These are phyloP conservation scores for Xylaria sp. DNA, from an alignment of 2,329 filamentous ascomycete species.

Conservation along the genomic window DNA sequence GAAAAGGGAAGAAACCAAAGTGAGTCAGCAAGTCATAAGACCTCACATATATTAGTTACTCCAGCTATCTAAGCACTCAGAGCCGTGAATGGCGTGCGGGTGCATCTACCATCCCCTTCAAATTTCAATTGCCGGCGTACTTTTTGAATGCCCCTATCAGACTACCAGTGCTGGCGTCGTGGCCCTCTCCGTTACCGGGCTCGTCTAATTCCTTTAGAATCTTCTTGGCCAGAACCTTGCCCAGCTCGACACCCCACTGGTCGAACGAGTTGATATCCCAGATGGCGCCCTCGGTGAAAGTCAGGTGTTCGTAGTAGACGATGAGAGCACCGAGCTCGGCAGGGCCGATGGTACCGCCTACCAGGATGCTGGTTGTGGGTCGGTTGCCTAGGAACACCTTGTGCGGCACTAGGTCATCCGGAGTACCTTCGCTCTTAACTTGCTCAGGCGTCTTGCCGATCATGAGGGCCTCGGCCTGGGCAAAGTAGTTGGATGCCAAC, in stretches of 20 bases:
- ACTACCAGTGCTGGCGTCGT: constrained; percentile 89
- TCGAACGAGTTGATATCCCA: constrained; percentile 99
- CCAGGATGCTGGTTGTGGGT: constrained; percentile 92
- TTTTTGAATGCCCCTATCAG: constrained; percentile 94
- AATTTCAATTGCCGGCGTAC: constrained; percentile 62
- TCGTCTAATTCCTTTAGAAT: constrained; percentile 87
- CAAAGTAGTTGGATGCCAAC: constrained; percentile 92
- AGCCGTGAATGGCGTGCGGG: constrained; percentile 32
- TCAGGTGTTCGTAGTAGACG: constrained; percentile 98
- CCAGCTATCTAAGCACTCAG: constrained; percentile 15
- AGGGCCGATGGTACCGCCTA: constrained; percentile 91
- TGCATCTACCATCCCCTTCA: constrained; percentile 16
- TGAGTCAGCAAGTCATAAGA: neutral
- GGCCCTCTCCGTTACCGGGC: constrained; percentile 73
- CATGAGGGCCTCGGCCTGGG: constrained; percentile 89
- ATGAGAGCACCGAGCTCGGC: constrained; percentile 94
- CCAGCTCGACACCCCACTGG: constrained; percentile 99
- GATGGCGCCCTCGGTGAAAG: constrained; percentile 95
- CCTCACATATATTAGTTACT: neutral
- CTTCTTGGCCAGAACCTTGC: constrained; percentile 95
- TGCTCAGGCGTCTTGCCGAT: constrained; percentile 86
- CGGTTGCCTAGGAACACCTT: constrained; percentile 99
- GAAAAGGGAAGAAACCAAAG: neutral
- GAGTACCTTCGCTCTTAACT: constrained; percentile 78
- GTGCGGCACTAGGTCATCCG: constrained; percentile 86